Evolutionary conservation across 306 rosid genomes (phyloP), one percentile per base, ranked within the genome.

Genomic region (Bauhinia variegata): DNA sequence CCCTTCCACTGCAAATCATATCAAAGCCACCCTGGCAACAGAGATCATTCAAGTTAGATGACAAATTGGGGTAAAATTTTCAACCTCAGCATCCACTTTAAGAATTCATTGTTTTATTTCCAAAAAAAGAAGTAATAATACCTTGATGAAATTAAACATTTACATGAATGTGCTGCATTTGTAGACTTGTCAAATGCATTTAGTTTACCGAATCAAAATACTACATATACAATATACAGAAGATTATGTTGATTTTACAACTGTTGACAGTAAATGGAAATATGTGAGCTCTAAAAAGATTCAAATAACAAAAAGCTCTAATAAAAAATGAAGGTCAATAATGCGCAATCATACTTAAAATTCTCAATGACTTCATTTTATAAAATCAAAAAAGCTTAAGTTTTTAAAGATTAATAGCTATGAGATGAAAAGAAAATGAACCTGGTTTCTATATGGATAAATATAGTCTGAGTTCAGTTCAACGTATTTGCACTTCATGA

Each of bases 1-100:
- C 99, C 79, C 99, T 90, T 65, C 99, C 99, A 78, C 99, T 95
- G 61, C 95, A 73, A 63, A 95, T 95, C 96, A 95, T 95, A 83
- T 95, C 99, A 81, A 95, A 95, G 37, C 99, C 99, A 68, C 99
- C 99, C 97, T 95, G 85, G 50, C 67, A 73, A 80, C 59, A 8
- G 50, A 81, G 73, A 70, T n/a, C 0, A 4, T 62, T 4, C 60
- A 13, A 7, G 58, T 44, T 48, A 76, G 54, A 59, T n/a, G 42
- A 48, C 61, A 75, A 31, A 67, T 55, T 52, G 12, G 7, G 18
- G 52, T 16, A 59, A 14, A 12, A 47, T 17, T 69, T 13, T 52
- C 28, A 23, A 2, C 28, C 28, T 23, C 28, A 23, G 28, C 28
- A 23, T 23, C 28, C 1, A 23, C 28, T 23, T 23, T 23, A 23